These are phyloP conservation scores for Pseudopyrenochaeta lycopersici DNA, from an alignment of 2,329 filamentous ascomycete genomes.

Conservation along the genomic window DNA sequence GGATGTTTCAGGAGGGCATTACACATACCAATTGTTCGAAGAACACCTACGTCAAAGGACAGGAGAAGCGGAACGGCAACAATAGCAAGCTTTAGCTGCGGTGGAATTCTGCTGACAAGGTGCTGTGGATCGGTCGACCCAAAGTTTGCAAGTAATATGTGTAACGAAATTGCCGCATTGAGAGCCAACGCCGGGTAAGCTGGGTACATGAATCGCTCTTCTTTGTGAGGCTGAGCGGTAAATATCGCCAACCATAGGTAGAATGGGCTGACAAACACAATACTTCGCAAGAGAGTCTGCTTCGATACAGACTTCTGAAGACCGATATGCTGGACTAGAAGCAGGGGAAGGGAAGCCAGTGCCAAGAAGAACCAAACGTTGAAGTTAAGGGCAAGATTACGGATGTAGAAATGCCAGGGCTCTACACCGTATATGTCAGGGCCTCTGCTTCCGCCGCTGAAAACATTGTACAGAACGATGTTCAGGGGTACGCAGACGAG, in stretches of 20 bases:
- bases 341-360: slow-evolving; percentile 75
- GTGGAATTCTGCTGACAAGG: slow-evolving; percentile 75
- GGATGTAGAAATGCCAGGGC: slow-evolving; percentile 95
- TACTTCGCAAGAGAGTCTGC: slow-evolving; percentile 75
- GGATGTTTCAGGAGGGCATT: neutral
- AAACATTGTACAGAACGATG: slow-evolving; percentile 95
- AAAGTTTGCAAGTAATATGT: slow-evolving; percentile 79
- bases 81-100: slow-evolving; percentile 73
- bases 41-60: slow-evolving; percentile 71
- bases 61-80: slow-evolving; percentile 69
- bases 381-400: slow-evolving; percentile 92
- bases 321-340: slow-evolving; percentile 75
- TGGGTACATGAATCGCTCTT: slow-evolving; percentile 98
- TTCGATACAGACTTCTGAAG: slow-evolving; percentile 69
- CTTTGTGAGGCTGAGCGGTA: slow-evolving; percentile 92
- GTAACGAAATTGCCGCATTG: slow-evolving; percentile 85
- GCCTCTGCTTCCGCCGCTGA: slow-evolving; percentile 78
- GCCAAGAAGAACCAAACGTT: slow-evolving; percentile 92
- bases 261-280: slow-evolving; percentile 84
- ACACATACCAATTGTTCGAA: slow-evolving; percentile 69
- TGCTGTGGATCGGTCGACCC: slow-evolving; percentile 74
- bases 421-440: slow-evolving; percentile 95
- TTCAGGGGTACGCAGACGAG: slow-evolving; percentile 83
- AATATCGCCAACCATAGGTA: slow-evolving; percentile 96
- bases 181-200: slow-evolving; percentile 89